Conservation (phyloP, 768 basidiomycete genomes). For the Trametes cubensis region DNA sequence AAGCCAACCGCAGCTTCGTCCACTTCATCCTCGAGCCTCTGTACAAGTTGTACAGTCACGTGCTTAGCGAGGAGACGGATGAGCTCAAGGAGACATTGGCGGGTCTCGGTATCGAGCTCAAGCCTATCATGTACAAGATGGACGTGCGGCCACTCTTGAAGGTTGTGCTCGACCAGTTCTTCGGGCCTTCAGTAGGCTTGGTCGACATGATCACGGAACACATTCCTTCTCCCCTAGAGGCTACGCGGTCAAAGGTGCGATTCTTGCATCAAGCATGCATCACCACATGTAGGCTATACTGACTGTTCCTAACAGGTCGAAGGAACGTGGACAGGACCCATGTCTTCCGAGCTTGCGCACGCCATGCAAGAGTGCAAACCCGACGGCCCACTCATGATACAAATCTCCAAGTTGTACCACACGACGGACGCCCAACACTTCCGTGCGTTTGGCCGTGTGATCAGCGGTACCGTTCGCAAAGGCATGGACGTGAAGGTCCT, state of each 20-base stretch:
- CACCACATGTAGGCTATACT: background rate
- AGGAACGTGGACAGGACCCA: conserved; percentile 85
- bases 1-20: conserved; percentile 83
- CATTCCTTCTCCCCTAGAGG: conserved; percentile 78
- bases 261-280: too few relatives aligned
- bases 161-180: conserved; percentile 93
- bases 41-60: conserved; percentile 96
- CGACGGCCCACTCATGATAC: conserved; percentile 88
- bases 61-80: conserved; percentile 93
- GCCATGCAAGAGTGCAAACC: conserved; percentile 85
- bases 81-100: conserved; percentile 77
- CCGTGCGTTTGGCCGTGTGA: conserved; percentile 91
- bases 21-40: conserved; percentile 95
- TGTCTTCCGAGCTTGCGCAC: conserved; percentile 74
- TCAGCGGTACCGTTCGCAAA: conserved; percentile 87
- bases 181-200: conserved; percentile 85
- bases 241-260: conserved; percentile 60
- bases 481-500: conserved; percentile 92
- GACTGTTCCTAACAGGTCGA: conserved; percentile 57
- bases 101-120: conserved; percentile 79
- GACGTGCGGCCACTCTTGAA: conserved; percentile 94
- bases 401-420: conserved; percentile 93
- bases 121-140: conserved; percentile 97
- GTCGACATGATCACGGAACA: conserved; percentile 91
- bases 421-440: conserved; percentile 97